phyloP scores from a whole-genome alignment of 2,329 filamentous ascomycete species.

The Trichoderma arundinaceum region DNA sequence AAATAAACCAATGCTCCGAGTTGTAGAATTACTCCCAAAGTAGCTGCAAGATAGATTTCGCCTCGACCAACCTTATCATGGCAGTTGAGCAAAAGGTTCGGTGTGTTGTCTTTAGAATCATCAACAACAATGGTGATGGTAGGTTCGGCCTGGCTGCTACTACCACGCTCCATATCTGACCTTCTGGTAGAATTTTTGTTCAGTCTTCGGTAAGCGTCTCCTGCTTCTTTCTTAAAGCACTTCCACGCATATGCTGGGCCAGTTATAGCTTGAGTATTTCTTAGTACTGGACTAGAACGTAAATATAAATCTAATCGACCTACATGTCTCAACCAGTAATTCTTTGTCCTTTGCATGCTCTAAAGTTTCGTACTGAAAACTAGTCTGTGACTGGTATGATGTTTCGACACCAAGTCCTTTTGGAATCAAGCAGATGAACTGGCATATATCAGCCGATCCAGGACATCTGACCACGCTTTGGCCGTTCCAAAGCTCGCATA shows the following conservation, averaged over 20 bases:
- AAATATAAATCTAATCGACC: background rate
- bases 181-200: no score
- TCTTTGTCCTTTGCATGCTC: background rate
- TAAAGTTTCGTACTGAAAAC: background rate
- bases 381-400: background rate
- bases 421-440: slow-evolving; percentile 34
- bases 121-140: background rate
- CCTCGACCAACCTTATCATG: background rate
- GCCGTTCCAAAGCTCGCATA: slow-evolving; percentile 53
- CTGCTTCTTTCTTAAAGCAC: background rate
- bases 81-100: slow-evolving; percentile 21
- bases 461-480: slow-evolving; percentile 42
- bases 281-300: background rate
- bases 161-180: no score
- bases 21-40: background rate
- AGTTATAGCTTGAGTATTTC: background rate
- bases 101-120: background rate
- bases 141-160: no score
- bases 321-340: background rate
- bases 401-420: background rate
- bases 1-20: slow-evolving; percentile 2
- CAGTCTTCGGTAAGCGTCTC: no score
- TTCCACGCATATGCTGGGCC: background rate
- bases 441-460: slow-evolving; percentile 32
- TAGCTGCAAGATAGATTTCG: background rate